phyloP scores from a whole-genome alignment of 2,329 filamentous ascomycete species.

The Teratosphaeria nubilosa region DNA sequence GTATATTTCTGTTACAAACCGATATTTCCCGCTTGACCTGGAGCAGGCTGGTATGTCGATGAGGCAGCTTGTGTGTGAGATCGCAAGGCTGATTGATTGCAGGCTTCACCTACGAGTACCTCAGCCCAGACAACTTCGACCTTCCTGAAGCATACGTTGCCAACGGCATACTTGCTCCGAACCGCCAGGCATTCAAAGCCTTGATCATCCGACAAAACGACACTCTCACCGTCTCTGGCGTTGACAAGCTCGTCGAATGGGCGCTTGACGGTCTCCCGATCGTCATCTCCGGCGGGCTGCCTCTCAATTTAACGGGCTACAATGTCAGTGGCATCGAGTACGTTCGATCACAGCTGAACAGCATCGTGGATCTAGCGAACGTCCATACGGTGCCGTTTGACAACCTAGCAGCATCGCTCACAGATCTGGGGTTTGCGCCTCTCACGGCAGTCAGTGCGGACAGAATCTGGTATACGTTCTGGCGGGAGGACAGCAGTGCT shows the following conservation, averaged over 20 bases:
- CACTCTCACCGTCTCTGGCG: slow-evolving; percentile 28
- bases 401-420: slow-evolving; percentile 24
- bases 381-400: slow-evolving; percentile 26
- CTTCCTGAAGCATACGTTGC: slow-evolving; percentile 29
- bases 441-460: slow-evolving; percentile 16
- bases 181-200: slow-evolving; percentile 33
- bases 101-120: slow-evolving; percentile 32
- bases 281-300: slow-evolving; percentile 30
- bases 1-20: slow-evolving; percentile 2
- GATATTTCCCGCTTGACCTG: slow-evolving; percentile 18
- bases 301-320: slow-evolving; percentile 7
- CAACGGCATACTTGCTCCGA: slow-evolving; percentile 29
- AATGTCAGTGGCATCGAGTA: slow-evolving; percentile 2
- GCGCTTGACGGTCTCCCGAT: slow-evolving; percentile 34
- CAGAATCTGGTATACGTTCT: slow-evolving; percentile 28
- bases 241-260: slow-evolving; percentile 25
- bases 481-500: slow-evolving; percentile 22
- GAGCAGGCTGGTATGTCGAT: slow-evolving; percentile 4
- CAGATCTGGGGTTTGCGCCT: slow-evolving; percentile 24
- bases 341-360: slow-evolving; percentile 12
- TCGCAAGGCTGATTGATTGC: neutral
- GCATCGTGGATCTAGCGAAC: slow-evolving; percentile 22
- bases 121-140: slow-evolving; percentile 36
- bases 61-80: neutral
- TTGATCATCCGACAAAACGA: slow-evolving; percentile 31